Percentiles rank a stretch among this genome's conserved stretches.
These are phyloP conservation scores for Quercus alba DNA, from an alignment of 306 rosid species.

Conservation along the genomic window DNA sequence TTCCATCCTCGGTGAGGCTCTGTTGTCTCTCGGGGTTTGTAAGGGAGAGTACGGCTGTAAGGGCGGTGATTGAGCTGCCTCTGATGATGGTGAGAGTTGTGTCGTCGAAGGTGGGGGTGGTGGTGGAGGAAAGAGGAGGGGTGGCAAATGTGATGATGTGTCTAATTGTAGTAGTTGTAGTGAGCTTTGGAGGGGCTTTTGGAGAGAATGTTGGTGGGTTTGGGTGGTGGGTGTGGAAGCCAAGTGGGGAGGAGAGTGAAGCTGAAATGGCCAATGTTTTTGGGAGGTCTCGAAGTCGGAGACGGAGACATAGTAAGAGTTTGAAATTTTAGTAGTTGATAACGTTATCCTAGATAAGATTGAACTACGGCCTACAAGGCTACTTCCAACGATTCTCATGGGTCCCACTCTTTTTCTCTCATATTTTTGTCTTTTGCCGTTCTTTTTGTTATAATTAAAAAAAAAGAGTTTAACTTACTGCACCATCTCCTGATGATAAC, in stretches of 20 bases:
- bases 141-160: conserved; percentile 35
- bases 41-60: conserved; percentile 61
- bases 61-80: conserved; percentile 64
- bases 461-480: no score
- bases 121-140: conserved; percentile 53
- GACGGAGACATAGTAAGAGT: no score
- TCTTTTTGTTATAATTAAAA: no score
- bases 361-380: background rate
- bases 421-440: no score
- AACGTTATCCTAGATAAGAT: conserved; percentile 42
- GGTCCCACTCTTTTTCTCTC: no score
- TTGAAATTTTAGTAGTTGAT: background rate
- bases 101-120: conserved; percentile 50
- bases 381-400: no score
- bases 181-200: conserved; percentile 24
- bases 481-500: no score
- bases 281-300: no score
- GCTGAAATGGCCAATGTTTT: no score
- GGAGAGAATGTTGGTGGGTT: background rate
- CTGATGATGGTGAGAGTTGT: conserved; percentile 59
- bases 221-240: conserved; percentile 22
- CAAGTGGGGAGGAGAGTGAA: background rate
- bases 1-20: no score
- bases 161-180: conserved; percentile 21
- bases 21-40: conserved; percentile 76